A percentile compares a stretch with the other conserved stretches of the same genome.
Conservation (phyloP, 768 basidiomycete genomes). For the Tricholoma hemisulphureum region DNA sequence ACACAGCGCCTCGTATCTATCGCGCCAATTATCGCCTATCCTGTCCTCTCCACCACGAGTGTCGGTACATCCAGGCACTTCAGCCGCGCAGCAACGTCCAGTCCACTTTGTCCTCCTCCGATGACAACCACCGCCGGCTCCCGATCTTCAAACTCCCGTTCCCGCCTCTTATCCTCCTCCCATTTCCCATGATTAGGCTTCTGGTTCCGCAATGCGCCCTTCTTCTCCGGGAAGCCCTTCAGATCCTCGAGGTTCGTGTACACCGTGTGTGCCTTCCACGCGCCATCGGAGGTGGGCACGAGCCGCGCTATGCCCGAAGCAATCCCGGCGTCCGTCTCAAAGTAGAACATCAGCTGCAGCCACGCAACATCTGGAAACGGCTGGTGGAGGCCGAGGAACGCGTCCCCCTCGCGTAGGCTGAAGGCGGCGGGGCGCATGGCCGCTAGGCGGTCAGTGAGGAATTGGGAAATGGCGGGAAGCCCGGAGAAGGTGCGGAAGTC, state of each 20-base stretch:
- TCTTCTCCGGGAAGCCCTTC: constrained; percentile 49
- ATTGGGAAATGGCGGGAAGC: constrained; percentile 10
- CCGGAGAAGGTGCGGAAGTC: constrained; percentile 26
- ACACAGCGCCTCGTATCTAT: constrained; percentile 63
- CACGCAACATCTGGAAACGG: constrained; percentile 55
- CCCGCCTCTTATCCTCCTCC: constrained; percentile 43
- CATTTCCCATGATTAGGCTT: constrained; percentile 54
- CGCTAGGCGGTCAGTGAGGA: constrained; percentile 16
- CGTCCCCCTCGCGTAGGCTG: constrained; percentile 27
- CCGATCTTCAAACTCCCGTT: constrained; percentile 44
- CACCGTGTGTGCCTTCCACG: constrained; percentile 61
- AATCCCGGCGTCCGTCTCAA: constrained; percentile 49
- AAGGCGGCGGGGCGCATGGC: constrained; percentile 25
- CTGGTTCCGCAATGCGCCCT: constrained; percentile 43
- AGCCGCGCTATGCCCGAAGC: constrained; percentile 55
- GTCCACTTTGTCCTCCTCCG: constrained; percentile 65
- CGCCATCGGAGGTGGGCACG: constrained; percentile 40
- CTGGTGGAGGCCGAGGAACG: constrained; percentile 32
- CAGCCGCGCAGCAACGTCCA: constrained; percentile 58
- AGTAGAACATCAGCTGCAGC: constrained; percentile 56
- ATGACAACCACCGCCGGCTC: constrained; percentile 51
- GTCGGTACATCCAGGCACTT: constrained; percentile 46
- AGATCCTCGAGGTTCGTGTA: constrained; percentile 60
- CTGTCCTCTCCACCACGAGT: constrained; percentile 59
- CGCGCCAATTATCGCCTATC: constrained; percentile 64